Evolutionary conservation across 345 rosid species (phyloP).

Genomic region (Rubroshorea leprosula): DNA sequence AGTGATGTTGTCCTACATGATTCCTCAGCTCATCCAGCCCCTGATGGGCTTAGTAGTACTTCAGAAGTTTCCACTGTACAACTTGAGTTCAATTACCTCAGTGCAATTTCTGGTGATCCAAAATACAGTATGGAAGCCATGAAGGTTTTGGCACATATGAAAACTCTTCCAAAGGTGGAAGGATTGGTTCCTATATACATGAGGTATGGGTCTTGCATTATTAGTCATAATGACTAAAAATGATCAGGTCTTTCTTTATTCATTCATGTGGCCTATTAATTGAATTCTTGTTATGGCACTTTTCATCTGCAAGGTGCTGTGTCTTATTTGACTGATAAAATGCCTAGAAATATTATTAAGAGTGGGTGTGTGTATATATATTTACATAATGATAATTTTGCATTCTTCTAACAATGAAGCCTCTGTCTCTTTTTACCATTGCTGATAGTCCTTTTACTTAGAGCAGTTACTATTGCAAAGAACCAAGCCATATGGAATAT

Average conservation of each 20-base stretch:
- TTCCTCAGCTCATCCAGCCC: slow-evolving; percentile 78
- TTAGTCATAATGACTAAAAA: neutral
- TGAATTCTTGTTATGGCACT: neutral
- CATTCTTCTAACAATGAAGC: too few species aligned
- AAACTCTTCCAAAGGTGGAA: slow-evolving; percentile 75
- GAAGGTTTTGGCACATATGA: slow-evolving; percentile 90
- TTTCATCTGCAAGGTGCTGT: neutral
- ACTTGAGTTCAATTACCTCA: slow-evolving; percentile 94
- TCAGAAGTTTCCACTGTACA: slow-evolving; percentile 89
- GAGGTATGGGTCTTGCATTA: slow-evolving; percentile 42
- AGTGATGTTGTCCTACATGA: slow-evolving; percentile 75
- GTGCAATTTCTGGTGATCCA: slow-evolving; percentile 82
- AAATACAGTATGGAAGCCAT: slow-evolving; percentile 76
- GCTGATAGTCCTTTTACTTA: neutral
- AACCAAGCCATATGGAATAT: neutral
- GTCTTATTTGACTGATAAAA: neutral
- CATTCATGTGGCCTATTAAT: neutral
- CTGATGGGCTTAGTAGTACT: slow-evolving; percentile 88
- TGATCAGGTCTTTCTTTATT: neutral
- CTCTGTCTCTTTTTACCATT: neutral
- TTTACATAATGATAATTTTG: too few species aligned
- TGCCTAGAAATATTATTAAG: too few species aligned
- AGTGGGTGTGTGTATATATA: too few species aligned
- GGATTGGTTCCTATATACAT: slow-evolving; percentile 95
- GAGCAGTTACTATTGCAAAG: neutral